phyloP scores from a whole-genome alignment of 257 asterid species.

The Gentiana macrophylla region DNA sequence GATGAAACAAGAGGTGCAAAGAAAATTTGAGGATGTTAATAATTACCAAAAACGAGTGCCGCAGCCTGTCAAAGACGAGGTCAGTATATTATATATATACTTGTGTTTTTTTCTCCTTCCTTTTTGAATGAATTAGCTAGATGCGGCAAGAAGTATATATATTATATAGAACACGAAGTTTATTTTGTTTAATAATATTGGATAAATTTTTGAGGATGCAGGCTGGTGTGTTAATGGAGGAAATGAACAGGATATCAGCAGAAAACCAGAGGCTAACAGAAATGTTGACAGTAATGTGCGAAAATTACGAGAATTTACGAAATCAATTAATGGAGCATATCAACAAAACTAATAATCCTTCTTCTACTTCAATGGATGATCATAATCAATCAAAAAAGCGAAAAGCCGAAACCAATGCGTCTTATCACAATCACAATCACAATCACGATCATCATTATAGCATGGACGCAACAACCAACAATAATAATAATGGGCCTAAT shows the following conservation, averaged over 20 bases:
- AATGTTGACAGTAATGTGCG: conserved; percentile 57
- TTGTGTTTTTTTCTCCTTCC: too few relatives aligned
- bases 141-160: too few relatives aligned
- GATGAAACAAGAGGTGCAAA: conserved; percentile 56
- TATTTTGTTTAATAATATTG: too few relatives aligned
- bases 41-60: conserved; percentile 23
- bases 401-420: conserved; percentile 31
- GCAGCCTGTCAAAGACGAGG: conserved; percentile 40
- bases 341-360: conserved; percentile 20
- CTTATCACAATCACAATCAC: not conserved
- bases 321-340: conserved; percentile 40
- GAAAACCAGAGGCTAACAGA: conserved; percentile 80
- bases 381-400: conserved; percentile 40
- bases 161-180: too few relatives aligned
- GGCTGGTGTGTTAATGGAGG: conserved; percentile 63
- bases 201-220: conserved; percentile 5
- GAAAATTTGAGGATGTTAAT: conserved; percentile 31
- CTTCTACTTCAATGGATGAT: conserved; percentile 1
- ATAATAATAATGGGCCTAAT: conserved; percentile 8
- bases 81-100: conserved; percentile 1
- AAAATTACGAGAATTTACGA: conserved; percentile 54
- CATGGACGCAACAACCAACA: conserved; percentile 10
- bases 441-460: conserved; percentile 5
- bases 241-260: conserved; percentile 57
- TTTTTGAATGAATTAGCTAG: too few relatives aligned